Conservation (phyloP, 225 moss, liverwort and hornwort genomes). For the Bryoerythrophyllum caledonicum region DNA sequence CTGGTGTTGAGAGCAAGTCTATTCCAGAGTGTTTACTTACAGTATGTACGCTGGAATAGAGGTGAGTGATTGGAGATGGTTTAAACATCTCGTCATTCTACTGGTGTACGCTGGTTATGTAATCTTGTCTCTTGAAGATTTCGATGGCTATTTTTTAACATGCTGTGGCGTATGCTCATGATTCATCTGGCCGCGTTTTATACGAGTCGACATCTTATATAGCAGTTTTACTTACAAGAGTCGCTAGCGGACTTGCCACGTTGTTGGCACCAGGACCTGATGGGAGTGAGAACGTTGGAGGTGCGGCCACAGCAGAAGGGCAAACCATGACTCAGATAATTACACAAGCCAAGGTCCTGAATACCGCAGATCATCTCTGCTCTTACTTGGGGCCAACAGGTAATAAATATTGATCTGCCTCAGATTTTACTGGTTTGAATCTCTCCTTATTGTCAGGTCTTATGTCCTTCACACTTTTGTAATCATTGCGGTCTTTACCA, state of each 20-base stretch:
- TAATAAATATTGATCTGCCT: slow-evolving; percentile 14
- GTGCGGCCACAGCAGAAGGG: slow-evolving; percentile 83
- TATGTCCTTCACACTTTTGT: background rate
- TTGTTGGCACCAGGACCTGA: slow-evolving; percentile 59
- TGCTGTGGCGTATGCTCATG: slow-evolving; percentile 94
- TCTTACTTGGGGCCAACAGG: slow-evolving; percentile 90
- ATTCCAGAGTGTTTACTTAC: slow-evolving; percentile 13
- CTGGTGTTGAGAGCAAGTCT: too few species aligned
- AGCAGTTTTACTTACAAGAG: slow-evolving; percentile 85
- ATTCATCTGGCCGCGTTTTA: slow-evolving; percentile 93
- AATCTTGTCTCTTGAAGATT: slow-evolving; percentile 34
- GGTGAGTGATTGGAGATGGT: background rate
- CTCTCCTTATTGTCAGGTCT: background rate
- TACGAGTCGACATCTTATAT: slow-evolving; percentile 96
- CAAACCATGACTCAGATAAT: slow-evolving; percentile 97
- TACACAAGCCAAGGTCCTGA: slow-evolving; percentile 83
- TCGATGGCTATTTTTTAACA: slow-evolving; percentile 47
- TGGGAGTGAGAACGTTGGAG: slow-evolving; percentile 72
- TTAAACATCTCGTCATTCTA: background rate
- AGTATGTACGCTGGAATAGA: slow-evolving; percentile 16
- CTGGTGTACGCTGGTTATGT: slow-evolving; percentile 2
- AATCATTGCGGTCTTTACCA: background rate
- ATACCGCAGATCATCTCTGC: slow-evolving; percentile 95
- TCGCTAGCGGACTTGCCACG: slow-evolving; percentile 69
- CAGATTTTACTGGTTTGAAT: background rate